Conservation (phyloP, 1,139 yeast species). For the Saccharomyces uvarum region DNA sequence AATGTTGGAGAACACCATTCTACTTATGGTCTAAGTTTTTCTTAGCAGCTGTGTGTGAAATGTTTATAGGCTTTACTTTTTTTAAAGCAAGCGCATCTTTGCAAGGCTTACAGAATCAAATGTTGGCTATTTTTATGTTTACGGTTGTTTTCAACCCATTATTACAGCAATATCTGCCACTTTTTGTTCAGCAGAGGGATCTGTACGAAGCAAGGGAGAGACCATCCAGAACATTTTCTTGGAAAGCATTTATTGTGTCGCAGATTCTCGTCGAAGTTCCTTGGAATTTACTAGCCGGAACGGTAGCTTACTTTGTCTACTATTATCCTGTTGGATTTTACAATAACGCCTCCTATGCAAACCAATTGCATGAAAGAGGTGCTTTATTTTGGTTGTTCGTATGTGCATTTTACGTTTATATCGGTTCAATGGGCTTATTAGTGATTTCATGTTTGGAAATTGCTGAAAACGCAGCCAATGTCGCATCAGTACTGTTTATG, state of each 20-base stretch:
- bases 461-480: conserved; percentile 62
- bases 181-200: conserved; percentile 59
- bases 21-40: conserved; percentile 49
- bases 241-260: conserved; percentile 49
- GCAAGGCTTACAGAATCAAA: conserved; percentile 54
- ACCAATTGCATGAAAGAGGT: conserved; percentile 47
- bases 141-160: conserved; percentile 48
- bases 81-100: conserved; percentile 55
- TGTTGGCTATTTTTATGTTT: conserved; percentile 63
- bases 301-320: conserved; percentile 61
- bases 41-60: conserved; percentile 40
- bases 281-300: conserved; percentile 56
- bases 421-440: conserved; percentile 56
- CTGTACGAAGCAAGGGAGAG: conserved; percentile 79
- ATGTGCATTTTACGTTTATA: conserved; percentile 47
- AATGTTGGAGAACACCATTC: conserved; percentile 54
- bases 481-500: conserved; percentile 54
- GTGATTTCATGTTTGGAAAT: conserved; percentile 43
- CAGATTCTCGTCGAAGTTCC: conserved; percentile 68
- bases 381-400: conserved; percentile 53
- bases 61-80: conserved; percentile 69
- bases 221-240: conserved; percentile 54
- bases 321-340: conserved; percentile 72
- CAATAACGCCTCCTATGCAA: conserved; percentile 46
- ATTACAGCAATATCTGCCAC: conserved; percentile 63